Evolutionary conservation across 805 yeast species (phyloP).

Genomic region (baker's yeast (Saccharomyces cerevisiae)): DNA sequence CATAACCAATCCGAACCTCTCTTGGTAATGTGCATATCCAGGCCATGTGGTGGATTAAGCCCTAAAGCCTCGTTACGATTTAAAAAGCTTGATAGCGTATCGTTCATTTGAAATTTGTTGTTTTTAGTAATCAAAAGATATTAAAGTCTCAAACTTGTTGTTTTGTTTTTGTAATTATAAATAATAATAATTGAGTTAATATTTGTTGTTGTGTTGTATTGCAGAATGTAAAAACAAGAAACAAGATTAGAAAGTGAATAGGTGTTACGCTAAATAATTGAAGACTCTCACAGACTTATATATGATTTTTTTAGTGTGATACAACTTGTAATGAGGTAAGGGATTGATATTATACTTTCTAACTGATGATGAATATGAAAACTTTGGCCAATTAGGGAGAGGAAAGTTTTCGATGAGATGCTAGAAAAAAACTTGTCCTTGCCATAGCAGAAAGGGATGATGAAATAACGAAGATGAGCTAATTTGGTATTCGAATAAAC

Average conservation of each 20-base stretch:
- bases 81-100: background rate
- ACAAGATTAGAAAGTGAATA: background rate
- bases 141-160: background rate
- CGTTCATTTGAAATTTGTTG: background rate
- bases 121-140: background rate
- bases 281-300: background rate
- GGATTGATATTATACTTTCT: background rate
- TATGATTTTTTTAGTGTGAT: background rate
- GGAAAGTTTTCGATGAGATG: background rate
- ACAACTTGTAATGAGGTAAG: background rate
- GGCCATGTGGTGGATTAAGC: constrained; percentile 37
- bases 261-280: background rate
- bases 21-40: constrained; percentile 44
- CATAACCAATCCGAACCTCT: constrained; percentile 65
- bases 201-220: background rate
- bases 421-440: background rate
- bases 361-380: background rate
- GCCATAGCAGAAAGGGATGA: background rate
- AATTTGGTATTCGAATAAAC: background rate
- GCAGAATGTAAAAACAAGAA: background rate
- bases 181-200: background rate
- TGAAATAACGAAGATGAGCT: background rate
- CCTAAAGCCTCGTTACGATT: constrained; percentile 33
- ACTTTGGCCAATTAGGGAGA: background rate
- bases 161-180: background rate